Conservation (phyloP, 2,329 filamentous ascomycete species). For the Talaromyces islandicus region DNA sequence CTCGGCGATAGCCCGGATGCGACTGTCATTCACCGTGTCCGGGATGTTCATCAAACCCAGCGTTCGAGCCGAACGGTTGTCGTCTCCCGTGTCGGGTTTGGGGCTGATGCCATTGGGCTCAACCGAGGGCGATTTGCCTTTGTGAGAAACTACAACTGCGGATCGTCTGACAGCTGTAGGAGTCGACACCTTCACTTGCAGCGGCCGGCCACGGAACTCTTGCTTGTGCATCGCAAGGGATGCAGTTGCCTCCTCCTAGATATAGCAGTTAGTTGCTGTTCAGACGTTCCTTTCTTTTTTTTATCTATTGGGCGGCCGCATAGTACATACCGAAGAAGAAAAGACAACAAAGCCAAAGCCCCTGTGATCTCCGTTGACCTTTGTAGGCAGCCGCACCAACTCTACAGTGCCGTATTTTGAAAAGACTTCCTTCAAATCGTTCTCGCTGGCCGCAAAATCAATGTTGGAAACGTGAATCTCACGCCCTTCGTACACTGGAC, state of each 20-base stretch:
- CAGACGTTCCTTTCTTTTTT: not conserved
- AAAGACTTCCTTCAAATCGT: constrained; percentile 66
- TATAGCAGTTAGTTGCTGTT: not conserved
- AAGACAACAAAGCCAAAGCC: constrained; percentile 80
- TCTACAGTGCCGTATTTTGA: constrained; percentile 69
- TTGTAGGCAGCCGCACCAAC: constrained; percentile 64
- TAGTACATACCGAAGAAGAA: constrained; percentile 50
- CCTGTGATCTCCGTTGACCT: constrained; percentile 61
- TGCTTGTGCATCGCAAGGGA: constrained; percentile 64
- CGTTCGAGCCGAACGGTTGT: constrained; percentile 57
- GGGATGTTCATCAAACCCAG: constrained; percentile 79
- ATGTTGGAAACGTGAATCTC: constrained; percentile 75
- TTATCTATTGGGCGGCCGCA: not conserved
- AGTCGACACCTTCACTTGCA: constrained; percentile 57
- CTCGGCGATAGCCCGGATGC: constrained; percentile 67
- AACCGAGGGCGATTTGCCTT: constrained; percentile 30
- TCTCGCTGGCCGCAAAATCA: constrained; percentile 56
- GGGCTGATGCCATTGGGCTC: constrained; percentile 24
- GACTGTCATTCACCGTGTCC: constrained; percentile 85
- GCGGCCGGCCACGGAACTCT: constrained; percentile 60
- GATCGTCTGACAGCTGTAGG: constrained; percentile 39
- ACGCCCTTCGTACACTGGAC: constrained; percentile 77
- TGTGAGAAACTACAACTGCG: constrained; percentile 39
- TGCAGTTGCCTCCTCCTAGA: constrained; percentile 57
- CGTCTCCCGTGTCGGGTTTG: constrained; percentile 31